phyloP scores from a whole-genome alignment of 2,329 filamentous ascomycete genomes.

The Raffaelea ambrosiae region DNA sequence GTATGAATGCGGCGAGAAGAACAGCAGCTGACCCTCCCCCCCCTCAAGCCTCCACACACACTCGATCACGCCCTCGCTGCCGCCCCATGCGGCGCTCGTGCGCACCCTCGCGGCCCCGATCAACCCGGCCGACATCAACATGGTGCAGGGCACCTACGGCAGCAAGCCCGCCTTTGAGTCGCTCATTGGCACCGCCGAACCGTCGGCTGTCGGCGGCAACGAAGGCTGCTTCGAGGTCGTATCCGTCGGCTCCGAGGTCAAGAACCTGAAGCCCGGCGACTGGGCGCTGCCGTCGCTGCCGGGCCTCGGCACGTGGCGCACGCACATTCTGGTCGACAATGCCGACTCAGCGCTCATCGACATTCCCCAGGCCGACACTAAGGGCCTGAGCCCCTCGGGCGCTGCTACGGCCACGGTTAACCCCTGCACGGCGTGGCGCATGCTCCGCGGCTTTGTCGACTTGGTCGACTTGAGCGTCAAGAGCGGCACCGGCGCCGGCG shows the following conservation, averaged over 20 bases:
- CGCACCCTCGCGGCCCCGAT: conserved; percentile 86
- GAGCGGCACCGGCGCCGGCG: conserved; percentile 56
- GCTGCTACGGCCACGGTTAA: conserved; percentile 87
- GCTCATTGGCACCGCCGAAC: conserved; percentile 63
- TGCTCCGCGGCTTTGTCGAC: conserved; percentile 71
- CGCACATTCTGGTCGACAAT: conserved; percentile 64
- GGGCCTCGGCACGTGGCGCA: conserved; percentile 89
- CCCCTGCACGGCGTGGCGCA: conserved; percentile 87
- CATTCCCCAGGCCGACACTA: conserved; percentile 30
- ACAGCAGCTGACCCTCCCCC: no score
- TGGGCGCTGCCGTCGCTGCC: conserved; percentile 86
- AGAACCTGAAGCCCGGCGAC: conserved; percentile 61
- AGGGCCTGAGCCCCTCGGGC: conserved; percentile 58
- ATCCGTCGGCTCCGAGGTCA: conserved; percentile 50
- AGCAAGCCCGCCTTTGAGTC: conserved; percentile 71
- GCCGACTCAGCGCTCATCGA: conserved; percentile 51
- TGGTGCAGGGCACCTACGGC: conserved; percentile 94
- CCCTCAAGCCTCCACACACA: conserved; percentile 66
- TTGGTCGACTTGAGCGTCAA: conserved; percentile 36
- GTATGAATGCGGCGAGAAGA: no score
- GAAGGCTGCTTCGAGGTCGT: conserved; percentile 93
- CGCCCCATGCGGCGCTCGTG: conserved; percentile 58
- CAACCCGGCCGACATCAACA: conserved; percentile 97
- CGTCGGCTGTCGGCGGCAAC: conserved; percentile 75
- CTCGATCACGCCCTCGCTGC: conserved; percentile 68